phyloP scores from a whole-genome alignment of 768 basidiomycete genomes.

The Naematelia encephala region DNA sequence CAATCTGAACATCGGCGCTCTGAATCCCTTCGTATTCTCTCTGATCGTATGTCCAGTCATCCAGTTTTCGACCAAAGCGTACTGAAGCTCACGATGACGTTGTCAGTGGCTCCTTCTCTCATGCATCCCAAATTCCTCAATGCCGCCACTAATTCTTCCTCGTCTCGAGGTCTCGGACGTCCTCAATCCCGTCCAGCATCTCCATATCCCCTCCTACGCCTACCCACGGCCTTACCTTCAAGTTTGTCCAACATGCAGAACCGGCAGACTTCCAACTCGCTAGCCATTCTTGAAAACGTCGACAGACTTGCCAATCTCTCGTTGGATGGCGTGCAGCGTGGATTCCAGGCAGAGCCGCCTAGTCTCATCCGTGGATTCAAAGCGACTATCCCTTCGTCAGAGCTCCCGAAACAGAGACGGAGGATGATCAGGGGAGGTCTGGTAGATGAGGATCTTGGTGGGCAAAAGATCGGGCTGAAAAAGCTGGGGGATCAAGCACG shows the following conservation, averaged over 20 bases:
- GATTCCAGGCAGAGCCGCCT: slow-evolving; percentile 20
- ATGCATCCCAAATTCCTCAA: slow-evolving; percentile 43
- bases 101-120: slow-evolving; percentile 43
- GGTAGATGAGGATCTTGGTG: slow-evolving; percentile 55
- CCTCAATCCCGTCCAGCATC: slow-evolving; percentile 19
- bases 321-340: slow-evolving; percentile 12
- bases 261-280: slow-evolving; percentile 40
- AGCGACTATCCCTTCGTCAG: slow-evolving; percentile 88
- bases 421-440: slow-evolving; percentile 63
- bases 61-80: background rate
- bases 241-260: slow-evolving; percentile 28
- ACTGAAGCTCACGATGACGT: background rate
- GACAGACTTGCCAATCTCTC: slow-evolving; percentile 37
- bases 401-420: slow-evolving; percentile 69
- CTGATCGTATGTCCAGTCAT: slow-evolving; percentile 39
- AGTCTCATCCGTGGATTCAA: slow-evolving; percentile 80
- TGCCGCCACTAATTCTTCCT: slow-evolving; percentile 12
- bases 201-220: slow-evolving; percentile 24
- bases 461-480: slow-evolving; percentile 72
- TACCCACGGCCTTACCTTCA: slow-evolving; percentile 34
- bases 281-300: slow-evolving; percentile 49
- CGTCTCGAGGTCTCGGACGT: slow-evolving; percentile 17
- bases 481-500: slow-evolving; percentile 73
- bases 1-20: slow-evolving; percentile 41
- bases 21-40: slow-evolving; percentile 45